phyloP scores from a whole-genome alignment of 495 filamentous ascomycete genomes.

The Xylaria flabelliformis region DNA sequence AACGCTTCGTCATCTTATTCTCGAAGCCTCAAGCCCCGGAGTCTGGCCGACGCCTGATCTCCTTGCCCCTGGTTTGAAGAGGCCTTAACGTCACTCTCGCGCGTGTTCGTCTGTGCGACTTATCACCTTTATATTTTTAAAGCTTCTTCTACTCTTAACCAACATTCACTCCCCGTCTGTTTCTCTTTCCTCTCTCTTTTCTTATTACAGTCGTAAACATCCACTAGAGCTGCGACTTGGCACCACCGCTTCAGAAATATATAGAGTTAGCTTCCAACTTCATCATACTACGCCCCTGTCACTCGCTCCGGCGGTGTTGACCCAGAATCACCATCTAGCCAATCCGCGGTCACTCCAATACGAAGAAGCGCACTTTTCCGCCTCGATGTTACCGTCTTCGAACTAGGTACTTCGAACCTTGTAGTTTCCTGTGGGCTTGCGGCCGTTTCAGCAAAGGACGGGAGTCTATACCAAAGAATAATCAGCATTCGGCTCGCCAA shows the following conservation, averaged over 20 bases:
- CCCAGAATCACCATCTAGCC: constrained; percentile 13
- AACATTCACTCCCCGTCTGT: constrained; percentile 9
- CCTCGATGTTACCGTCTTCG: constrained; percentile 24
- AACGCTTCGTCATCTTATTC: constrained; percentile 34
- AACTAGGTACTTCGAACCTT: constrained; percentile 17
- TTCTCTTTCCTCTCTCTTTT: constrained; percentile 7
- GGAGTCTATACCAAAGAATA: constrained; percentile 3
- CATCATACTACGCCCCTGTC: constrained; percentile 11
- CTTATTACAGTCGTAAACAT: constrained; percentile 5
- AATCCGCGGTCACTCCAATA: constrained; percentile 19
- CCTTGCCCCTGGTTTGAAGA: constrained; percentile 32
- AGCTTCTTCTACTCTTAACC: constrained; percentile 20
- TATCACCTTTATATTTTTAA: constrained; percentile 23
- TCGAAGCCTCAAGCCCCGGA: constrained; percentile 41
- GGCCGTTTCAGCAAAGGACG: not conserved
- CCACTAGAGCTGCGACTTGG: not conserved
- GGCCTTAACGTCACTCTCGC: constrained; percentile 24
- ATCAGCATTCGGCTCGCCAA: constrained; percentile 10
- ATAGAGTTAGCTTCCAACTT: constrained; percentile 15
- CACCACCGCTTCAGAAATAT: constrained; percentile 1
- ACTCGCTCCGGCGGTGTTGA: not conserved
- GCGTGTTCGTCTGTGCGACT: constrained; percentile 26
- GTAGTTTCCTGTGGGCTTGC: constrained; percentile 10
- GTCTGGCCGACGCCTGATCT: constrained; percentile 41
- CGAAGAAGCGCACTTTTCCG: constrained; percentile 11